Percentiles rank a stretch among this genome's conserved stretches.
Conservation (phyloP, 2,329 filamentous ascomycete species). For the Venturia aucupariae region DNA sequence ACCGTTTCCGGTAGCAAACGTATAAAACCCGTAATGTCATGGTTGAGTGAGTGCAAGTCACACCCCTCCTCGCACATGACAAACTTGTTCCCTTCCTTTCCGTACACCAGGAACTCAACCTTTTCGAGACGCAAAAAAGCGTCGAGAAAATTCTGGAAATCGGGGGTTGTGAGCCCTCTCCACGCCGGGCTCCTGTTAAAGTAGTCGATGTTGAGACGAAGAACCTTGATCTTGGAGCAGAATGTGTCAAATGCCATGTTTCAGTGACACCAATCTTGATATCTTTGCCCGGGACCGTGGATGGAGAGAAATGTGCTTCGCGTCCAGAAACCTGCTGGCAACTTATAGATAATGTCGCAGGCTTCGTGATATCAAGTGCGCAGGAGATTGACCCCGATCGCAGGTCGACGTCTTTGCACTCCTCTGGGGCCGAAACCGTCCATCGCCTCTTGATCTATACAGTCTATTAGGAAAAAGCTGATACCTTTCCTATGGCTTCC, state of each 20-base stretch:
- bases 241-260: no score
- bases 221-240: background rate
- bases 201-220: background rate
- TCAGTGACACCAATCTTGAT: no score
- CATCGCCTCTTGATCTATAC: no score
- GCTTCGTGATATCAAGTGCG: no score
- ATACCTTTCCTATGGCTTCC: no score
- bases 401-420: no score
- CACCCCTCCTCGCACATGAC: background rate
- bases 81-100: background rate
- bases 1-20: background rate
- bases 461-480: no score
- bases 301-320: background rate
- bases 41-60: background rate
- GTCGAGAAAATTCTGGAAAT: no score
- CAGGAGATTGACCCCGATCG: no score
- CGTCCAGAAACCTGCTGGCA: background rate
- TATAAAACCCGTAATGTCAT: background rate
- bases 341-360: background rate
- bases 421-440: no score
- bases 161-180: background rate
- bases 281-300: no score
- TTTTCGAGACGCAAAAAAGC: background rate
- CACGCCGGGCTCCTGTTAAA: background rate
- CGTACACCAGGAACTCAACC: background rate